Conservation (phyloP, 148 eudicot genomes). For the Talinum fruticosum region DNA sequence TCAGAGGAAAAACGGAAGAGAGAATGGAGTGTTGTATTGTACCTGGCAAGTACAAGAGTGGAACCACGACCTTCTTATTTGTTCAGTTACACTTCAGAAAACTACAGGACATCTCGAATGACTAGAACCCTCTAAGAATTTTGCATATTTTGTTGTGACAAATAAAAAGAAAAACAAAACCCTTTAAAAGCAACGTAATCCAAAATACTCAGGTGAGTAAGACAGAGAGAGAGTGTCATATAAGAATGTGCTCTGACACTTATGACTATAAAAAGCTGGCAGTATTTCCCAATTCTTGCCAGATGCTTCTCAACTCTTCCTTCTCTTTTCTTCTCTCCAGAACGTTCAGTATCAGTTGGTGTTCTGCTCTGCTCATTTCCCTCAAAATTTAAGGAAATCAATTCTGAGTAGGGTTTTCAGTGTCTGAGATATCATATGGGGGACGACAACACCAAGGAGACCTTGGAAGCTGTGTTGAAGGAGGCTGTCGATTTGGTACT, state of each 20-base stretch:
- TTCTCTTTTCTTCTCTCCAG: conserved; percentile 11
- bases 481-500: conserved; percentile 37
- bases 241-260: background rate
- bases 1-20: background rate
- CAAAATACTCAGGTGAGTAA: background rate
- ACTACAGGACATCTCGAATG: background rate
- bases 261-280: background rate
- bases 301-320: background rate
- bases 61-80: background rate
- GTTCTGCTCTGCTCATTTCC: background rate
- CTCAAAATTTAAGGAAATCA: background rate
- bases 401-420: background rate
- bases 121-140: background rate
- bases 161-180: background rate
- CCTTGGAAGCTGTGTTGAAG: conserved; percentile 32
- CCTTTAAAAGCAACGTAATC: background rate
- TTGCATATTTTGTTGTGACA: background rate
- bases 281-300: background rate
- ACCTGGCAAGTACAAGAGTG: conserved; percentile 11
- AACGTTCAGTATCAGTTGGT: conserved; percentile 11
- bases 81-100: background rate
- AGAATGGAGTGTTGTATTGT: background rate
- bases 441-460: conserved; percentile 29
- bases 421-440: background rate
- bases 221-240: background rate